Base-by-base conservation (phyloP, 805 yeast species). In the Candida endomychidarum region DNA sequence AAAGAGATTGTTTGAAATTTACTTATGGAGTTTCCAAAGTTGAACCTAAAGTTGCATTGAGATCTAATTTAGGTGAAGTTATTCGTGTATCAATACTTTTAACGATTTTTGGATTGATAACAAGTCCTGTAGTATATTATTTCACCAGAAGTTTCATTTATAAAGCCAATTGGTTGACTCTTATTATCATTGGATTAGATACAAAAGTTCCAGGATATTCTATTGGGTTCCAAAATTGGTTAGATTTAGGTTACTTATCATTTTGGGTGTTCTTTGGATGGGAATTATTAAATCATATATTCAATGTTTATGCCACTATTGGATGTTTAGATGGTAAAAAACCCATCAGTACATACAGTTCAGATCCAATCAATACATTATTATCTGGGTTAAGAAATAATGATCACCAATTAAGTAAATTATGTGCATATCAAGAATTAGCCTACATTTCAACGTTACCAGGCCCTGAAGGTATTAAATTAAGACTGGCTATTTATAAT, bases 381-480 rank as follows among this genome's bases (percentile, higher is more conserved):
- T 56, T 84, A 9, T 70, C 81, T 3, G 91, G 91, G 0, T 66
- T 85, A 45, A 71, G 73, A 37, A 80, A 81, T 24, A 75, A 76
- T 1, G 64, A 59, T 10, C 40, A 56, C 35, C 60, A 57, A 39
- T 51, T 67, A 35, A 48, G 57, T 36, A 74, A 79, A 43, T 55
- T 80, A 43, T 79, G 88, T 1, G 89, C 91, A 2, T 83, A 78
- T 61, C 91, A 85, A 60, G 93, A 85, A 53, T 64, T 84, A 39
- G 83, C 86, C 0, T 81, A 75, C 50, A 65, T 84, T 34, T 65
- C 89, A 6, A 74, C 80, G 1, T 61, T 78, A 2, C 54, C 66
- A 1, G 72, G 74, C 44, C 45, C 50, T 5, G 68, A 62, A 38
- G 69, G 62, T 5, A 47, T 60, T 3, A 70, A 74, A 36, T 63